A percentile compares a stretch with the other conserved stretches of the same genome.
Evolutionary conservation across 768 basidiomycete species (phyloP).

Genomic region (Hortiboletus flavorubellus): DNA sequence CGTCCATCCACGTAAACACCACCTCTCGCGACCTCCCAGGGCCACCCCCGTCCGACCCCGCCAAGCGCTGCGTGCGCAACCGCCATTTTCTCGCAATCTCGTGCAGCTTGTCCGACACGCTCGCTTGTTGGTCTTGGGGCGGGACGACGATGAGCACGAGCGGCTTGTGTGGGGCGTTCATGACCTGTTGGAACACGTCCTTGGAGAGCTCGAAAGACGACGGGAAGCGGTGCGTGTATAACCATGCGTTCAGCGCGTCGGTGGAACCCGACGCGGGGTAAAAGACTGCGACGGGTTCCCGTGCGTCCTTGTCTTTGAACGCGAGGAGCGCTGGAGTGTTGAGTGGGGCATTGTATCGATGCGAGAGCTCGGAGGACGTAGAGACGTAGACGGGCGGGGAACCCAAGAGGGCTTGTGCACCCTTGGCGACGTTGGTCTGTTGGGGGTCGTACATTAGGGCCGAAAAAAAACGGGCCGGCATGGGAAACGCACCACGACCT

Average conservation of each 20-base stretch:
- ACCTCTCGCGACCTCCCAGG: conserved; percentile 44
- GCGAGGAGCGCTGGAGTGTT: conserved; percentile 57
- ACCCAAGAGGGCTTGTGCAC: conserved; percentile 49
- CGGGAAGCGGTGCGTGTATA: conserved; percentile 69
- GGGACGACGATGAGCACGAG: conserved; percentile 75
- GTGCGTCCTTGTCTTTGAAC: conserved; percentile 55
- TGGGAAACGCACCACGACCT: conserved; percentile 31
- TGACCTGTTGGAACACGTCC: conserved; percentile 78
- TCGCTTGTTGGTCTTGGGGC: conserved; percentile 32
- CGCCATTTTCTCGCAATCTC: conserved; percentile 64
- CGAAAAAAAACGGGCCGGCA: neutral
- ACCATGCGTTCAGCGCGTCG: conserved; percentile 45
- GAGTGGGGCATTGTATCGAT: conserved; percentile 35
- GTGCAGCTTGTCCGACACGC: conserved; percentile 45
- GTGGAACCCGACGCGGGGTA: conserved; percentile 1
- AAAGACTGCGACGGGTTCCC: conserved; percentile 45
- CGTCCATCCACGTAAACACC: conserved; percentile 90
- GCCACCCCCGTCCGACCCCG: conserved; percentile 18
- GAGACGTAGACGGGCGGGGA: conserved; percentile 48
- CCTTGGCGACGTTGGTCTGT: conserved; percentile 54
- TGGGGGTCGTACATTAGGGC: neutral
- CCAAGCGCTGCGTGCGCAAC: conserved; percentile 8
- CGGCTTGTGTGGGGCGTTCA: conserved; percentile 74
- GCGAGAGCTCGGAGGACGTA: conserved; percentile 31
- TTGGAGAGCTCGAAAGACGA: conserved; percentile 69